Conservation (phyloP, 306 rosid species). For the Pueraria montana region DNA sequence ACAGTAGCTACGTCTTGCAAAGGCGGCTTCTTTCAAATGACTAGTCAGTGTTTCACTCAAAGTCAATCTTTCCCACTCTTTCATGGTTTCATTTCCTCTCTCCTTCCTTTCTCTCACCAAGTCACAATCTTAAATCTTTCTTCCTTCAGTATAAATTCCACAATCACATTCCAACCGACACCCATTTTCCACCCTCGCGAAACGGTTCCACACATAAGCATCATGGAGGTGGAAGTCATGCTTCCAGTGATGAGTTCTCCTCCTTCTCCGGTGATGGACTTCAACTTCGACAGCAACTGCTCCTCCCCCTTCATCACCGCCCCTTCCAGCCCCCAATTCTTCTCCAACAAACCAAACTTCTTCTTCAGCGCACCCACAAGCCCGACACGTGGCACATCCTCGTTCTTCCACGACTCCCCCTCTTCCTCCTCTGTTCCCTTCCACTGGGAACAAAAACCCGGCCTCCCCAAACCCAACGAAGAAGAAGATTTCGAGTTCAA, state of each 20-base stretch:
- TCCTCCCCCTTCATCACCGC: constrained; percentile 94
- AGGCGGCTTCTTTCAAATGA: not conserved
- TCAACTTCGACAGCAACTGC: constrained; percentile 81
- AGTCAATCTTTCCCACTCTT: not conserved
- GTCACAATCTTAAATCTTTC: not conserved
- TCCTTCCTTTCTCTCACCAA: not conserved
- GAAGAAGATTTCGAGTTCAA: constrained; percentile 68
- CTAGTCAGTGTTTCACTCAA: not conserved
- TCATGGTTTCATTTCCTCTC: not conserved
- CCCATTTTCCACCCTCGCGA: constrained; percentile 28
- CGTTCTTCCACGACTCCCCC: constrained; percentile 50
- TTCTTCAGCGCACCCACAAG: constrained; percentile 91
- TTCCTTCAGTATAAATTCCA: constrained; percentile 42
- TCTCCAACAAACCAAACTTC: constrained; percentile 53
- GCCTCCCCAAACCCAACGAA: constrained; percentile 54
- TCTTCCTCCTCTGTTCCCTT: constrained; percentile 60
- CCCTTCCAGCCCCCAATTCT: constrained; percentile 87
- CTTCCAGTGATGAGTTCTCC: constrained; percentile 7
- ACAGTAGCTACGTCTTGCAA: no score
- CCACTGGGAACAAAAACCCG: constrained; percentile 74
- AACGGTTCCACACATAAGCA: not conserved
- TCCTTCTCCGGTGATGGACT: constrained; percentile 50
- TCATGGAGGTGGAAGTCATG: constrained; percentile 56
- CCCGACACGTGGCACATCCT: constrained; percentile 63
- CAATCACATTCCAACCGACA: constrained; percentile 44